Base-by-base conservation (phyloP, 352 stramenopile species). In the Phytophthora agathidicida region DNA sequence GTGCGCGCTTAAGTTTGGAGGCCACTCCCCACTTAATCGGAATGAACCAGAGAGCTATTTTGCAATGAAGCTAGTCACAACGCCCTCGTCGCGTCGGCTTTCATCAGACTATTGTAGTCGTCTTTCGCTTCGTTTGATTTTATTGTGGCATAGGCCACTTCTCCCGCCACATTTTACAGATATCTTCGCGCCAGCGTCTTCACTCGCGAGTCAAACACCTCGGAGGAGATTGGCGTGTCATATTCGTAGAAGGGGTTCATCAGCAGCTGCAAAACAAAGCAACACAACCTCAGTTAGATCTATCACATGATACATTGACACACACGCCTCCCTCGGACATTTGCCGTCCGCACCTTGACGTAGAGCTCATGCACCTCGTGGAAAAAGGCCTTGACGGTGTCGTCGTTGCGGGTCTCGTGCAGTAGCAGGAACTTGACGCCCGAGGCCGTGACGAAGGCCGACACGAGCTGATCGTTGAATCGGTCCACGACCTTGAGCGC, bases 391-490 rank as follows among this genome's bases (percentile, higher is more conserved):
- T 96, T 93, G 49, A 99, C 92, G 14, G 81, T 95, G 59, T 99
- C 96, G 68, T 99, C 96, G 63, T 93, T 98, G 47, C 93, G 91
- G 32, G 75, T 92, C 43, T 97, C 86, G 69, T 99, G 96, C 37
- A 99, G 77, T 20, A 99, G 65, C 63, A 99, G 84, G 60, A 99
- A 98, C 68, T 98, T 98, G 46, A 98, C 82, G 48, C 97, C 97
- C 13, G 92, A 96, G 7, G 96, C 94, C 16, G 96, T 98, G 16
- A 98, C 77, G 73, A 98, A 99, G 19, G 94, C 94, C 26, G 93
- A 98, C 16, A 99, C 96, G 63, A 98, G 89, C 68, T 99, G 95
- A 63, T 98, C 92, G 76, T 99, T 99, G 64, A 99, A 98, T 75
- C 97, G 88, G 72, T 97, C 89, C 23, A 97, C 89, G 31, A 96